Evolutionary conservation across 805 yeast genomes (phyloP).

Genomic region (Saccharomycopsis sp.): DNA sequence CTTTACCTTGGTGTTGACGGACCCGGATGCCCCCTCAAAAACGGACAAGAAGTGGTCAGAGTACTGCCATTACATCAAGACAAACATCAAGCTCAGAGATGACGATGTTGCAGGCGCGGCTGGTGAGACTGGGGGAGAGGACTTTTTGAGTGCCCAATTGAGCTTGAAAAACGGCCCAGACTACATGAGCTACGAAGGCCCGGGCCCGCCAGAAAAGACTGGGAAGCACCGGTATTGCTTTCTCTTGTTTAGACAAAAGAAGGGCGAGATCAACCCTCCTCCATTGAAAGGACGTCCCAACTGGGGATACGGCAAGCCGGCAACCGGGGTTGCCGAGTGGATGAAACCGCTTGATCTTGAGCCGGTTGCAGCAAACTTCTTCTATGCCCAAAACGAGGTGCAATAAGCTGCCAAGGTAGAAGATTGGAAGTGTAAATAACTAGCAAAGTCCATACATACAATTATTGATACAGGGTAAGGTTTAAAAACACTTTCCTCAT

Average conservation of each 20-base stretch:
- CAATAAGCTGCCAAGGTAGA: conserved; percentile 18
- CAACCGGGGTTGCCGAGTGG: conserved; percentile 71
- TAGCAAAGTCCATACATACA: no score
- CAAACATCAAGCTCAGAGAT: conserved; percentile 39
- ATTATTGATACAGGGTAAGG: no score
- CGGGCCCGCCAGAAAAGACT: conserved; percentile 84
- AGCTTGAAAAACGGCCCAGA: conserved; percentile 25
- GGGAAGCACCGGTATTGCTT: conserved; percentile 85
- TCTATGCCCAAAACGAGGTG: conserved; percentile 55
- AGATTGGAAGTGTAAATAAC: no score
- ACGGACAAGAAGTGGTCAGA: conserved; percentile 84
- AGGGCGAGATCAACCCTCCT: conserved; percentile 20
- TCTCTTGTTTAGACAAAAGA: conserved; percentile 57
- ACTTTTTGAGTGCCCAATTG: conserved; percentile 30
- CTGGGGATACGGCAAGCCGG: conserved; percentile 86
- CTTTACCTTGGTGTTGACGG: conserved; percentile 74
- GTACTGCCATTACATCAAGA: conserved; percentile 63
- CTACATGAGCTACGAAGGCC: conserved; percentile 59
- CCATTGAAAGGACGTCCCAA: conserved; percentile 40
- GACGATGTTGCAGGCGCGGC: no score
- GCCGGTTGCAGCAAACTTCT: conserved; percentile 73
- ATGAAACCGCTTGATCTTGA: conserved; percentile 50
- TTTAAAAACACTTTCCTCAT: no score
- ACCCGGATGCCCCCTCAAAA: conserved; percentile 89
- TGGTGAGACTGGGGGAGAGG: conserved; percentile 22